Evolutionary conservation across 1,284 basidiomycete species (phyloP), one percentile per base, ranked within the genome.

Genomic region (Tetrapyrgos nigripes): DNA sequence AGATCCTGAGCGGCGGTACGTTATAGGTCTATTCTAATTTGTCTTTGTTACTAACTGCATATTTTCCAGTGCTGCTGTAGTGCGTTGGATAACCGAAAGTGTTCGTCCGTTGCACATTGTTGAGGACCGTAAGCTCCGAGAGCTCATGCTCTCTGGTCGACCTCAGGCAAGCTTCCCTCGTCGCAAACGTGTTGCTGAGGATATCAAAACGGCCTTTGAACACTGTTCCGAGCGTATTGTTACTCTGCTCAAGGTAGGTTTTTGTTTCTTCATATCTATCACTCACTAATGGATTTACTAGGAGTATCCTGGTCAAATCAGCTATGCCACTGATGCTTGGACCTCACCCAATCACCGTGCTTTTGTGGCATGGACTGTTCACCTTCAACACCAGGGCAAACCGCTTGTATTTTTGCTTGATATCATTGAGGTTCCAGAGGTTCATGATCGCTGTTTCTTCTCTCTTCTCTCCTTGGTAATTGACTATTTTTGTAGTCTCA

Each of bases 1-100:
- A 19, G 21, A 44, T 17, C 8, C 50, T 53, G 23, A 58, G 73
- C 69, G 17, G 76, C 76, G 21, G 35, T 28, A 53, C 44, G n/a
- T n/a, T 27, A 50, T 19, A 21, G 24, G 14, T 29, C 55, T 24
- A 27, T 56, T n/a, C n/a, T 31, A 13, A n/a, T 43, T 14, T 37
- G 10, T 43, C 11, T 52, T 19, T 33, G 8, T 14, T 6, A 5
- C 27, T 6, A 17, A 43, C 23, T 29, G 31, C 14, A 33, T 23
- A 11, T 33, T 9, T 8, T 9, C 43, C 26, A 47, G 45, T 43
- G 21, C 29, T 14, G 23, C 17, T 5, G 19, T 55, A n/a, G 53
- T 55, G 6, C 45, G 28, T 47, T 55, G 53, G 53, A 23, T 55
- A 9, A 55, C 44, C n/a, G 53, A 55, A 26, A 55, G 31, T 28